These are phyloP conservation scores for Mycena amicta DNA, from an alignment of 768 basidiomycete species.

Conservation along the genomic window DNA sequence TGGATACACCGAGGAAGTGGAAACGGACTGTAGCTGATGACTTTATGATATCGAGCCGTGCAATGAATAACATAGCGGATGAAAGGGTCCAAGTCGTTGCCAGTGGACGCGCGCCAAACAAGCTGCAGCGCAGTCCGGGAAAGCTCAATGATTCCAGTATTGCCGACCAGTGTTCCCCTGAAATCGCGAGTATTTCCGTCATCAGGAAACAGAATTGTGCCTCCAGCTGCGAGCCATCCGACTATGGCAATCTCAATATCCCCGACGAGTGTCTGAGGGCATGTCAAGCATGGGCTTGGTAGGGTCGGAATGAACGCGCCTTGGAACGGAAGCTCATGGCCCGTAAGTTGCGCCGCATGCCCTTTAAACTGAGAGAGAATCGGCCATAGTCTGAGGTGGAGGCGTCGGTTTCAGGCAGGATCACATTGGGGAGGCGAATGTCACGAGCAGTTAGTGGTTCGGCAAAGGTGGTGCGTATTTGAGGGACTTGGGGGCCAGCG, in stretches of 20 bases:
- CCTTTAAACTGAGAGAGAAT: conserved; percentile 76
- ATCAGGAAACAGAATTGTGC: conserved; percentile 58
- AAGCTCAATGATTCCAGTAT: conserved; percentile 64
- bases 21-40: conserved; percentile 80
- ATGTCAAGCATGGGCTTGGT: background rate
- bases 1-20: background rate
- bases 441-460: conserved; percentile 74
- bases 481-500: conserved; percentile 40
- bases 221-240: conserved; percentile 63
- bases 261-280: conserved; percentile 46
- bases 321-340: conserved; percentile 61
- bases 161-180: conserved; percentile 51
- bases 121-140: conserved; percentile 65
- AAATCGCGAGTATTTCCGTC: conserved; percentile 25
- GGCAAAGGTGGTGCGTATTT: conserved; percentile 64
- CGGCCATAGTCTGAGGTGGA: conserved; percentile 74
- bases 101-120: conserved; percentile 70
- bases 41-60: conserved; percentile 74
- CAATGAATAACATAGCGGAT: conserved; percentile 83
- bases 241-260: conserved; percentile 67
- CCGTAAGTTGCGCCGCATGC: conserved; percentile 70
- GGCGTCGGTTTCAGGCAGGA: conserved; percentile 46
- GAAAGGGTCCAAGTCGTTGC: too few species aligned
- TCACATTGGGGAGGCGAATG: conserved; percentile 49
- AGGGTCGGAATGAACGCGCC: conserved; percentile 13